phyloP scores from a whole-genome alignment of 805 yeast species.

The Cyberlindnera sargentensis region DNA sequence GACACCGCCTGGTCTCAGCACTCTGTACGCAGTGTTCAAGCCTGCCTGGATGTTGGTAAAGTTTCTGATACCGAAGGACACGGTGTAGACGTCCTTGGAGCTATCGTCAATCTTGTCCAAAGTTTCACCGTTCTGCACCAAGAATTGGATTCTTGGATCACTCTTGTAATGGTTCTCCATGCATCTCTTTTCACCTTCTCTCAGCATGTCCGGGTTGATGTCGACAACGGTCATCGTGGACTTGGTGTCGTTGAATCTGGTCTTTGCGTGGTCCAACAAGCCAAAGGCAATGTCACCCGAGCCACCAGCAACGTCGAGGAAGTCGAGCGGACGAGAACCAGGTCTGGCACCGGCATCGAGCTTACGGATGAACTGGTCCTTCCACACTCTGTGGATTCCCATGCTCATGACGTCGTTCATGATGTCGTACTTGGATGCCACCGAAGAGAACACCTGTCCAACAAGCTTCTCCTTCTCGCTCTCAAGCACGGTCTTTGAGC shows the following conservation, averaged over 20 bases:
- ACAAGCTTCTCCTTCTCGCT: slow-evolving; percentile 78
- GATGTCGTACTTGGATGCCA: slow-evolving; percentile 87
- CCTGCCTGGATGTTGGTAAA: slow-evolving; percentile 95
- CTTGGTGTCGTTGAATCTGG: slow-evolving; percentile 62
- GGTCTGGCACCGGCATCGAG: slow-evolving; percentile 93
- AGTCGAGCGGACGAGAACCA: slow-evolving; percentile 74
- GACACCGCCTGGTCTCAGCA: slow-evolving; percentile 94
- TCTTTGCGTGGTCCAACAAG: slow-evolving; percentile 81
- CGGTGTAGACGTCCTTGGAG: slow-evolving; percentile 92
- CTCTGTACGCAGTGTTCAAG: slow-evolving; percentile 89
- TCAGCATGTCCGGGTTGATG: slow-evolving; percentile 93
- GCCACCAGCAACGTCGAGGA: slow-evolving; percentile 97
- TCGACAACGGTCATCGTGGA: slow-evolving; percentile 89
- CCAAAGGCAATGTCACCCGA: slow-evolving; percentile 98
- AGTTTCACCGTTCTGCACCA: slow-evolving; percentile 90
- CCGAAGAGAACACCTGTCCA: slow-evolving; percentile 86
- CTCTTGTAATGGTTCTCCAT: slow-evolving; percentile 45
- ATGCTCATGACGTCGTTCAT: slow-evolving; percentile 98
- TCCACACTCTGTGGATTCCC: slow-evolving; percentile 95
- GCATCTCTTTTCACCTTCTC: slow-evolving; percentile 81
- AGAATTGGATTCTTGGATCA: slow-evolving; percentile 58
- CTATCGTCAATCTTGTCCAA: slow-evolving; percentile 78
- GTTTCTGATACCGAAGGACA: slow-evolving; percentile 95
- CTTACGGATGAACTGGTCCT: slow-evolving; percentile 77
- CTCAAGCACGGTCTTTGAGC: slow-evolving; percentile 74